phyloP scores from a whole-genome alignment of 2,329 filamentous ascomycete species.

The Curvularia hawaiiensis region DNA sequence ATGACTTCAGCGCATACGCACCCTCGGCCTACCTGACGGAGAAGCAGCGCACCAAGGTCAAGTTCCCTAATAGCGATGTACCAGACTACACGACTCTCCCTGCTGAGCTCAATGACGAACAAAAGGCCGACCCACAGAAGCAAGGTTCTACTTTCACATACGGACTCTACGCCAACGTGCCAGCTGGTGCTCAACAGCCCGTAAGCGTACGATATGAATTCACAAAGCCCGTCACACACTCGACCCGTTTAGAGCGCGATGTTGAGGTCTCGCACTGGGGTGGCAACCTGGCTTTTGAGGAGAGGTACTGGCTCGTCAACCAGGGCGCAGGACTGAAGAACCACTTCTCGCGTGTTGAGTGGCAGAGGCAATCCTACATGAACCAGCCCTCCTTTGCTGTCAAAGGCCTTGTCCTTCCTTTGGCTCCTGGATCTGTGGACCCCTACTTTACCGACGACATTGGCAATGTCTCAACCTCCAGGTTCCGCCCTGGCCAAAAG shows the following conservation, averaged over 20 bases:
- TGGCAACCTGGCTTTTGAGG: slow-evolving; percentile 93
- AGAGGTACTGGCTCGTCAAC: slow-evolving; percentile 88
- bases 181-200: slow-evolving; percentile 75
- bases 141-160: slow-evolving; percentile 87
- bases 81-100: slow-evolving; percentile 83
- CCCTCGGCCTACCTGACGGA: slow-evolving; percentile 82
- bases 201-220: slow-evolving; percentile 91
- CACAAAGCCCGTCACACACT: slow-evolving; percentile 85
- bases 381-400: slow-evolving; percentile 78
- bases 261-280: slow-evolving; percentile 98
- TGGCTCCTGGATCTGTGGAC: slow-evolving; percentile 79
- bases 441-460: slow-evolving; percentile 96
- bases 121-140: slow-evolving; percentile 74
- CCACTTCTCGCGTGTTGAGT: slow-evolving; percentile 57
- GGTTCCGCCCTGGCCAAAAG: slow-evolving; percentile 76
- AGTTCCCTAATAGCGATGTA: slow-evolving; percentile 77
- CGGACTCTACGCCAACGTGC: slow-evolving; percentile 82
- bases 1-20: slow-evolving; percentile 84
- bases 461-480: slow-evolving; percentile 94
- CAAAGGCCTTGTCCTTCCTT: slow-evolving; percentile 79
- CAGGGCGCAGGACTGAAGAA: slow-evolving; percentile 73
- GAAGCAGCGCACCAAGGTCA: slow-evolving; percentile 98
- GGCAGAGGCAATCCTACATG: slow-evolving; percentile 65
- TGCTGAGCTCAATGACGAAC: slow-evolving; percentile 60
- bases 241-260: slow-evolving; percentile 81